A percentile compares a stretch with the other conserved stretches of the same genome.
phyloP scores from a whole-genome alignment of 2,329 filamentous ascomycete species.

The Aspergillus japonicus region DNA sequence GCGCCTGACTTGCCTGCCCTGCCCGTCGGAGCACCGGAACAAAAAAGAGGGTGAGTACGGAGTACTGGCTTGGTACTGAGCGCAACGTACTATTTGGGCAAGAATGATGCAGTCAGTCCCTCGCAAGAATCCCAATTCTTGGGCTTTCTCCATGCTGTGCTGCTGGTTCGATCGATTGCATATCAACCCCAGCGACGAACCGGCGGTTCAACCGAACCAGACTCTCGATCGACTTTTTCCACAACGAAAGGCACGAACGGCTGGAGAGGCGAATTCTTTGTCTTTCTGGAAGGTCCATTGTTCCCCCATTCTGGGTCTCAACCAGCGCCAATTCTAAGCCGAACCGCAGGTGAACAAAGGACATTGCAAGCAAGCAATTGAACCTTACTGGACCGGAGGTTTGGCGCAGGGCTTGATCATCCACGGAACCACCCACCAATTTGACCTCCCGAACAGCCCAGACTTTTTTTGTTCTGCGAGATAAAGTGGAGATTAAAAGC shows the following conservation, averaged over 20 bases:
- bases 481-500: not conserved
- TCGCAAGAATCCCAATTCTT: not conserved
- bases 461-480: not conserved
- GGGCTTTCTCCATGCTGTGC: not conserved
- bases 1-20: constrained; percentile 5
- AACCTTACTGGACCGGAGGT: not conserved
- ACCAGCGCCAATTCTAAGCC: not conserved
- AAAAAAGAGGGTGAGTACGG: not conserved
- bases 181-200: not conserved
- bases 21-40: constrained; percentile 7
- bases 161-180: not conserved
- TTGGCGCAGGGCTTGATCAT: not conserved
- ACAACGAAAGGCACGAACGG: not conserved
- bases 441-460: not conserved
- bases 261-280: not conserved
- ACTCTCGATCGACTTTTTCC: not conserved
- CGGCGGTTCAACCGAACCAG: not conserved
- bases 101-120: too few relatives aligned
- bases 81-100: not conserved
- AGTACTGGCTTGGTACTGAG: not conserved
- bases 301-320: not conserved
- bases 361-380: not conserved
- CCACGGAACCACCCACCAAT: not conserved
- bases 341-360: not conserved
- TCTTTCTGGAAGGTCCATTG: not conserved